Percentiles rank a stretch among this genome's conserved stretches.
Conservation (phyloP, 2,329 filamentous ascomycete species). For the Hypocrella siamensis region DNA sequence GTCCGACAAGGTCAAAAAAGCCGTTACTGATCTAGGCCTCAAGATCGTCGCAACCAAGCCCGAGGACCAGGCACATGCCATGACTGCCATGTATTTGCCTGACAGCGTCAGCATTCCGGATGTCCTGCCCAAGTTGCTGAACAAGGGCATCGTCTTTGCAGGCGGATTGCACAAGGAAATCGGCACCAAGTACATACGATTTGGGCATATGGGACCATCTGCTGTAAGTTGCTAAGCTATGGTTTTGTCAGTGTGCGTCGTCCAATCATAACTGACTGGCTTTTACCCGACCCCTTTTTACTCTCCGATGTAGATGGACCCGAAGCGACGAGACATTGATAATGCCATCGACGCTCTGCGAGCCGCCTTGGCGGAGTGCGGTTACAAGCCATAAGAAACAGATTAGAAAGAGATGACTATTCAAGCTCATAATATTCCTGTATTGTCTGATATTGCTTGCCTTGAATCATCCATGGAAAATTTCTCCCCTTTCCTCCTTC, state of each 20-base stretch:
- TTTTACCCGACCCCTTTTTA: no score
- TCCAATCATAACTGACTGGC: background rate
- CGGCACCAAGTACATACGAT: constrained; percentile 80
- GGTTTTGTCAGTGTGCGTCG: background rate
- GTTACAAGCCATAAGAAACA: constrained; percentile 34
- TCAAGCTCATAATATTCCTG: background rate
- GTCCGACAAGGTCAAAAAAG: constrained; percentile 76
- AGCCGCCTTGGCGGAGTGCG: constrained; percentile 58
- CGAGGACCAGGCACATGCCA: constrained; percentile 87
- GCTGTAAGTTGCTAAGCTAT: constrained; percentile 37
- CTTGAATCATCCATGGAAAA: constrained; percentile 5
- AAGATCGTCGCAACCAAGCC: constrained; percentile 74
- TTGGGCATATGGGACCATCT: constrained; percentile 96
- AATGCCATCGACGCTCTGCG: constrained; percentile 67
- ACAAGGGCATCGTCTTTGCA: constrained; percentile 85
- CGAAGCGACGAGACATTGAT: constrained; percentile 65
- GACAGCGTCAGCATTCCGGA: constrained; percentile 69
- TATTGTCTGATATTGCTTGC: background rate
- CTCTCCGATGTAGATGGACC: constrained; percentile 59
- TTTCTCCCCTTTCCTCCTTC: constrained; percentile 12
- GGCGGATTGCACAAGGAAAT: constrained; percentile 95
- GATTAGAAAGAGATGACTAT: background rate
- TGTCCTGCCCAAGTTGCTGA: constrained; percentile 68
- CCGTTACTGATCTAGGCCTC: constrained; percentile 64
- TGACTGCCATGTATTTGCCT: constrained; percentile 95